Base-by-base conservation (phyloP, 352 stramenopile species). In the Phytophthora chlamydospora region DNA sequence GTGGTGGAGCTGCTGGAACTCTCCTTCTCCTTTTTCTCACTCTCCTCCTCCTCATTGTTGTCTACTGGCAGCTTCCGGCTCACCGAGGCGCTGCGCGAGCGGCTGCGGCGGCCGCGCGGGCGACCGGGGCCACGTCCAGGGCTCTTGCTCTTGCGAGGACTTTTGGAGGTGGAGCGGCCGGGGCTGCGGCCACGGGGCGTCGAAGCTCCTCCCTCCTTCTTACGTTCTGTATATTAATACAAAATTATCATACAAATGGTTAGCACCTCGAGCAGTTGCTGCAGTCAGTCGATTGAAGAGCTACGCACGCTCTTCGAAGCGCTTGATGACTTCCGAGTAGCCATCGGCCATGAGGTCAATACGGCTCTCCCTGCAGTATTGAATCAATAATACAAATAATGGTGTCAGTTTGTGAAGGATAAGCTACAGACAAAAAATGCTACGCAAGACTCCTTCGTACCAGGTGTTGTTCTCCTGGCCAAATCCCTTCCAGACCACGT, bases 401-500 rank as follows among this genome's bases (percentile, higher is more conserved):
- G 58, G 16, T 34, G 35, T 51, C 36, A 49, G 34, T 21, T 21
- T 33, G 24, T 14, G 17, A 10, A 12, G 31, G 1, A n/a, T 53
- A 31, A 43, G 38, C 27, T 36, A 9, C 6, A 29, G 24, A 29
- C n/a, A 29, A 29, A 29, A 29, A 29, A 46, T 44, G 41, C 17
- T 64, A 47, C 27, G 35, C n/a, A 2, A 10, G 17, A 47, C 49
- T 48, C 31, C 29, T 35, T 14, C 49, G 46, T 73, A 90, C 86
- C 86, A 95, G 9, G 84, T 93, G 65, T 95, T 93, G 61, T 80
- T 91, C 45, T 95, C 86, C n/a, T 88, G 73, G 40, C 77, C 75
- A 36, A 90, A 91, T 46, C 80, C 86, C 27, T 79, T 73, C 86
- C 86, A 95, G 16, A 89, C 73, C 36, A 93, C 82, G 19, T 88